Evolutionary conservation across 2,329 filamentous ascomycete species (phyloP).

Genomic region (Dactylella cylindrospora): DNA sequence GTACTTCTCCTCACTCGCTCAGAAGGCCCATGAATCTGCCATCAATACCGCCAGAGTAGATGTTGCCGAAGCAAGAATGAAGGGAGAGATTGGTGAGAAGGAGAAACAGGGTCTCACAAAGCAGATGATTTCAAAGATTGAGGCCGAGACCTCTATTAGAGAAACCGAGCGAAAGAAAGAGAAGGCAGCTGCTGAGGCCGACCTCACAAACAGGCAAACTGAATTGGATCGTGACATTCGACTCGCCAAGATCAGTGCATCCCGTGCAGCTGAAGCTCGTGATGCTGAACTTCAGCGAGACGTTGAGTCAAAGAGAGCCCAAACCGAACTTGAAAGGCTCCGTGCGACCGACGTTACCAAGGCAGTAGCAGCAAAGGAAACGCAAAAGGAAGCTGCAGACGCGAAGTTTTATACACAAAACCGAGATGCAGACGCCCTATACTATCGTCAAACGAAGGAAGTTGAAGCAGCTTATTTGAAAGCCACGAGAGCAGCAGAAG

Average conservation of each 20-base stretch:
- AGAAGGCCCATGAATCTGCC: conserved; percentile 58
- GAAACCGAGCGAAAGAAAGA: conserved; percentile 83
- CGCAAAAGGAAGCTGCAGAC: conserved; percentile 69
- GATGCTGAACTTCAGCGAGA: conserved; percentile 79
- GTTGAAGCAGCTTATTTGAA: conserved; percentile 51
- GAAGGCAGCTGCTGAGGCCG: conserved; percentile 75
- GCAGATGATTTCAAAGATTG: conserved; percentile 83
- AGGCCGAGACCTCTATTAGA: conserved; percentile 78
- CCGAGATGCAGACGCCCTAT: conserved; percentile 38
- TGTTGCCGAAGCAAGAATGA: conserved; percentile 65
- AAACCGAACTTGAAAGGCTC: conserved; percentile 77
- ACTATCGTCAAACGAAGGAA: conserved; percentile 53
- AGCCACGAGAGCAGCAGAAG: conserved; percentile 49
- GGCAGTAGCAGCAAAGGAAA: conserved; percentile 69
- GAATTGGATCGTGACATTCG: conserved; percentile 72
- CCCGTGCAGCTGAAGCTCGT: conserved; percentile 69
- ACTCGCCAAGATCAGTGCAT: conserved; percentile 72
- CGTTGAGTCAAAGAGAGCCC: conserved; percentile 74
- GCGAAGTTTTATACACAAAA: conserved; percentile 54
- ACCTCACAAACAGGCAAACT: conserved; percentile 71
- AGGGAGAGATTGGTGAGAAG: conserved; percentile 74
- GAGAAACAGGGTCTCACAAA: conserved; percentile 77
- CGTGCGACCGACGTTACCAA: conserved; percentile 74
- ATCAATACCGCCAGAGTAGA: conserved; percentile 56
- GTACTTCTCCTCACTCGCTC: conserved; percentile 78